Base-by-base conservation (phyloP, 2,329 filamentous ascomycete genomes). In the Chalara sp. region DNA sequence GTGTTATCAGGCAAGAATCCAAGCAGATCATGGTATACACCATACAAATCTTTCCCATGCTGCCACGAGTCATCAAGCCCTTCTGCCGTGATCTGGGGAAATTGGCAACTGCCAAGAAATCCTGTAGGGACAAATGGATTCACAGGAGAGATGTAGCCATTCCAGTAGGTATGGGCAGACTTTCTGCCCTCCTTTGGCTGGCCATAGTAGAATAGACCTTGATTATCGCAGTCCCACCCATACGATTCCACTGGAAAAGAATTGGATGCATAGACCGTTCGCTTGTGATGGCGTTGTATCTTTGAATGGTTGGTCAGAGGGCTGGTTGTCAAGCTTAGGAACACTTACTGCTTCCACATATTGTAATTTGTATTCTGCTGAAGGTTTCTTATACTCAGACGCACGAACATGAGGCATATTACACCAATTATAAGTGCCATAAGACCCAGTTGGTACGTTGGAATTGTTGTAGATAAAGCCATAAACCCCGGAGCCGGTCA, bases 241-340 rank as follows among this genome's bases (percentile, higher is more conserved):
- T 88, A 87, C 0, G 79, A 70, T 64, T 93, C 89, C 1, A 79
- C 71, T 0, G 87, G 87, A 60, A 93, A 92, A 0, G 82, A 80
- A 63, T 93, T 95, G 48, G 77, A 75, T 1, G 85, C 79, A 64
- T 93, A 93, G 0, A 87, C 87, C 0, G 87, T 93, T 28, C 89
- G 80, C 65, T 93, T 93, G 68, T 93, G 88, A 64, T 93, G 89
- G 47, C 89, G 79, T 62, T 93, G 88, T 46, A 91, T 86, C 76
- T 66, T 48, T 21, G 21, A 21, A 21, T 21, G 21, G 21, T 21
- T 21, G 21, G 21, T 21, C 21, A 47, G 29, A 10, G 28, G 46
- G 10, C 43, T 28, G 10, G 7, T 30, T 13, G 33, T 42, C 7
- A 28, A 33, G 6, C 13, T 40, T 13, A 40, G 13, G 33, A 28